Percentiles rank a stretch among this genome's conserved stretches.
phyloP scores from a whole-genome alignment of 202 grass and related monocot species.

The Elaeis oleifera region DNA sequence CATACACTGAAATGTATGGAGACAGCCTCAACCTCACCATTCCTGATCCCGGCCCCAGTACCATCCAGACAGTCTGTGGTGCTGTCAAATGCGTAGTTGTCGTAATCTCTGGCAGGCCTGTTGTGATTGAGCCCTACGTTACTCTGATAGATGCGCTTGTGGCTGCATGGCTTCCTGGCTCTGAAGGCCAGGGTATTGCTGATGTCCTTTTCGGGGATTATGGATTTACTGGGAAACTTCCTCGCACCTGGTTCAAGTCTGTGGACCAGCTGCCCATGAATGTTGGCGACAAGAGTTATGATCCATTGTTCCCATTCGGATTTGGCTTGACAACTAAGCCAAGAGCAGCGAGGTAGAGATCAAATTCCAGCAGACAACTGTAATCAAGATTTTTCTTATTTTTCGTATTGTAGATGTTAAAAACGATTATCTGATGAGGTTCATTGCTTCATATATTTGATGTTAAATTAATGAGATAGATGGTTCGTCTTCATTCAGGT shows the following conservation, averaged over 20 bases:
- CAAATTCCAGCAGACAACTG: no score
- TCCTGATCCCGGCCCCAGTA: constrained; percentile 68
- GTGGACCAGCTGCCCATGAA: constrained; percentile 95
- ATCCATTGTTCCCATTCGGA: constrained; percentile 66
- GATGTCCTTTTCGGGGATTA: constrained; percentile 87
- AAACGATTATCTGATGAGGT: no score
- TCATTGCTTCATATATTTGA: no score
- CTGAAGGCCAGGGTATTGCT: constrained; percentile 69
- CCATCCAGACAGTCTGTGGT: constrained; percentile 50
- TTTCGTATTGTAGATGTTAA: no score
- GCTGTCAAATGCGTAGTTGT: constrained; percentile 51
- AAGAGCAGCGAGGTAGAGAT: not conserved
- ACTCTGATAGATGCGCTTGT: constrained; percentile 48
- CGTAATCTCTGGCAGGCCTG: constrained; percentile 67
- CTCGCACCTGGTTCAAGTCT: constrained; percentile 89
- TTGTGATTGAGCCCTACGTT: constrained; percentile 76
- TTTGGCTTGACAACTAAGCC: constrained; percentile 62
- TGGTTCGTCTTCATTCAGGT: no score
- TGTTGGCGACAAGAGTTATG: constrained; percentile 65
- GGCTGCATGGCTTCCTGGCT: constrained; percentile 73
- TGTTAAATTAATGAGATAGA: no score
- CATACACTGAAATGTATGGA: constrained; percentile 73
- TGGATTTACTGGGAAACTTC: constrained; percentile 69
- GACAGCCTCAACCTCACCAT: constrained; percentile 91
- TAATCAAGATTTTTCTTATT: no score